These are phyloP conservation scores for Populus deltoides DNA, from an alignment of 345 rosid genomes.

Conservation along the genomic window DNA sequence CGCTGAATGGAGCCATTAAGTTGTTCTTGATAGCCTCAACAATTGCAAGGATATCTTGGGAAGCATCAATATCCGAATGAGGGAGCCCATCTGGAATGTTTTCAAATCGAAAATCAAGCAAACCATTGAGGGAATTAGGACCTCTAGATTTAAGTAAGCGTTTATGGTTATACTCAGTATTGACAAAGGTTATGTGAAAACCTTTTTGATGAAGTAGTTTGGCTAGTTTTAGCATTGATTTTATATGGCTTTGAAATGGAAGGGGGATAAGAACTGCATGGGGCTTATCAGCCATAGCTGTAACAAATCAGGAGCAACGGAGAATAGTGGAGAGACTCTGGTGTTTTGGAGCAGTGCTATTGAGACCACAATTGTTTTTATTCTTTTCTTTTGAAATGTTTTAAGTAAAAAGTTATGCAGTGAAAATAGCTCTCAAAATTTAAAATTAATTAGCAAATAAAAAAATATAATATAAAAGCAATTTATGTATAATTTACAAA, in stretches of 20 bases:
- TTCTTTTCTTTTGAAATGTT: no score
- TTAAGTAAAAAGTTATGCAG: no score
- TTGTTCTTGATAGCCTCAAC: neutral
- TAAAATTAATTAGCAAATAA: no score
- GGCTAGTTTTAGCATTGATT: neutral
- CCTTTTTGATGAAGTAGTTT: neutral
- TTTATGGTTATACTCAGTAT: neutral
- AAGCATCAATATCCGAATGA: neutral
- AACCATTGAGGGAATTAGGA: neutral
- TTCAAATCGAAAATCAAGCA: neutral
- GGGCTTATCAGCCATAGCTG: no score
- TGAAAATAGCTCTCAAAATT: no score
- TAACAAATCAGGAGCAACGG: no score
- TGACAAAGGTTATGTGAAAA: neutral
- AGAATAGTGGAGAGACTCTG: no score
- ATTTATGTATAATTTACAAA: no score
- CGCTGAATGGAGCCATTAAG: neutral
- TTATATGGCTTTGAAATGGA: constrained; percentile 2
- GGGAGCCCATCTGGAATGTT: neutral
- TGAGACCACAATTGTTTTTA: no score
- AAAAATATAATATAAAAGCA: no score
- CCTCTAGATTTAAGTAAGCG: neutral
- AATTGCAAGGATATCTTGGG: neutral
- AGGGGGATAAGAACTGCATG: neutral
- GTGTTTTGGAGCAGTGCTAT: no score